Evolutionary conservation across 2,329 filamentous ascomycete genomes (phyloP).

Genomic region (Apiospora marii): DNA sequence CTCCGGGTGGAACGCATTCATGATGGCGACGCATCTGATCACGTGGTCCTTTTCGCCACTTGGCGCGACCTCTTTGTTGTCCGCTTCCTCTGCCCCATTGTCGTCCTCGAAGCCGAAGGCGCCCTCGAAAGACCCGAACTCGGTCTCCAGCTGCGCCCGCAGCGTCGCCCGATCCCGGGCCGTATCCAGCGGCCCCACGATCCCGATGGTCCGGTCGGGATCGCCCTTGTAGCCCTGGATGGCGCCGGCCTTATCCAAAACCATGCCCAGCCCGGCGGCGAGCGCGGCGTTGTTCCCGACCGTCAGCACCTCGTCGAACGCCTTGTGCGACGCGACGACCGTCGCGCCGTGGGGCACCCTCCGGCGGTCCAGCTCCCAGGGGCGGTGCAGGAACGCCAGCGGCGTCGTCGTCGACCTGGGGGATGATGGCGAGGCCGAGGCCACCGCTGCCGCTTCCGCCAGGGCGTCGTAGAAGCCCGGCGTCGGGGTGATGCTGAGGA

Average conservation of each 20-base stretch:
- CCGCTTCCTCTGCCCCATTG: neutral
- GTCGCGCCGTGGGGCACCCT: conserved; percentile 28
- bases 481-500: conserved; percentile 33
- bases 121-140: conserved; percentile 27
- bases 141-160: neutral
- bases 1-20: conserved; percentile 34
- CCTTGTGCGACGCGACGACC: conserved; percentile 31
- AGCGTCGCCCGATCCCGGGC: neutral
- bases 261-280: conserved; percentile 26
- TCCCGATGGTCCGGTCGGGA: conserved; percentile 30
- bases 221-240: conserved; percentile 32
- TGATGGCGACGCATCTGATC: conserved; percentile 29
- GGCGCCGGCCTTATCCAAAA: neutral
- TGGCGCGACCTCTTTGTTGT: rapidly evolving
- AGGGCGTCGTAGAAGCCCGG: conserved; percentile 30
- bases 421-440: neutral
- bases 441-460: conserved; percentile 14
- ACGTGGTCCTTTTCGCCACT: neutral
- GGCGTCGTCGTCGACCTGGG: conserved; percentile 21
- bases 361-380: conserved; percentile 30
- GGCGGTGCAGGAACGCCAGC: conserved; percentile 30
- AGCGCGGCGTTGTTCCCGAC: conserved; percentile 31
- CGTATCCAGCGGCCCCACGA: conserved; percentile 27
- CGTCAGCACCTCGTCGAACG: conserved; percentile 33
- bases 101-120: conserved; percentile 25